Base-by-base conservation (phyloP, 2,329 filamentous ascomycete species). In the Septoria linicola region DNA sequence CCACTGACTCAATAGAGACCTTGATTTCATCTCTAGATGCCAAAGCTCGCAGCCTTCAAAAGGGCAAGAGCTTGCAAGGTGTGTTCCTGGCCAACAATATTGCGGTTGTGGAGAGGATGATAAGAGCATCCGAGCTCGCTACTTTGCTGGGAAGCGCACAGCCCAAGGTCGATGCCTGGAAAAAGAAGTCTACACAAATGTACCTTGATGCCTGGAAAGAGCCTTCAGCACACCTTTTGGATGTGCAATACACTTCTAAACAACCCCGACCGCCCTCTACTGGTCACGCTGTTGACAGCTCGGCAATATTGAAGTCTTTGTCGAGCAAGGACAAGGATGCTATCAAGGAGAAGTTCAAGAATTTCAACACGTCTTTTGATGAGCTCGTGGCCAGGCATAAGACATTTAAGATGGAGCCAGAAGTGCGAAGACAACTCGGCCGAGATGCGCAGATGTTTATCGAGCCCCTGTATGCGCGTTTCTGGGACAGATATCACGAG, bases 401-500 rank as follows among this genome's bases (percentile, higher is more conserved):
- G 72, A 76, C 79, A 21, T 88, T 89, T 64, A 85, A 79, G 63
- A 96, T 97, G 88, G 93, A 99, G 73, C 82, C 83, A 19, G 92
- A 97, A 68, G 92, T 97, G 25, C 82, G 89, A 36, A 80, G 82
- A 56, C 82, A 87, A 71, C 80, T 97, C 63, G 85, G 83, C 13
- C 84, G 85, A 62, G 91, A 96, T 66, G 85, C 97, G 58, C 89
- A 93, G 69, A 85, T 85, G 63, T 89, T 96, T 73, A 85, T 99
- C 49, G 92, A 97, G 73, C 91, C 92, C 48, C 78, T 99, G 11
- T 99, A 99, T 73, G 87, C 87, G 56, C 81, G 93, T 39, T 99
- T 99, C 73, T 97, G 89, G 84, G 93, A 97, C 72, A 82, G 92
- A 21, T 99, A 99, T 68, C 91, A 96, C 68, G 93, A 97, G 72